phyloP scores from a whole-genome alignment of 2,329 filamentous ascomycete species.

The Xylaria sp. region DNA sequence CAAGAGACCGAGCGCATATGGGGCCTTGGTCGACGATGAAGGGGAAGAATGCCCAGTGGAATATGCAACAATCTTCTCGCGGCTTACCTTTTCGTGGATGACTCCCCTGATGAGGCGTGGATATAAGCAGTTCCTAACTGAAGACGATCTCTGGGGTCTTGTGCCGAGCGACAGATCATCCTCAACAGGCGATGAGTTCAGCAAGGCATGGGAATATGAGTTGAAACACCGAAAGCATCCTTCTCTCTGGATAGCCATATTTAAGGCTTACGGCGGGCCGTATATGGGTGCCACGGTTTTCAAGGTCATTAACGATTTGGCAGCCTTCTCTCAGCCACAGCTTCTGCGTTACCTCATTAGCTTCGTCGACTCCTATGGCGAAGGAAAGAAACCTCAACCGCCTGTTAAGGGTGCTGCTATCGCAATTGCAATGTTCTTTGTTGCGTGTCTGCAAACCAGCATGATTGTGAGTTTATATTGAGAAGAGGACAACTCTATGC shows the following conservation, averaged over 20 bases:
- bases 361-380: conserved; percentile 78
- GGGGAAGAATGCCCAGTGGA: conserved; percentile 71
- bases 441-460: conserved; percentile 83
- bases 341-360: conserved; percentile 80
- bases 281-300: conserved; percentile 82
- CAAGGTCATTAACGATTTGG: conserved; percentile 83
- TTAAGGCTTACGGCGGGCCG: conserved; percentile 81
- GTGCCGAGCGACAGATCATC: conserved; percentile 78
- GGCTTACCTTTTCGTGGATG: conserved; percentile 97
- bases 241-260: conserved; percentile 84
- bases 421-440: conserved; percentile 86
- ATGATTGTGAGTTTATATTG: conserved; percentile 58
- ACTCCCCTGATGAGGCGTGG: conserved; percentile 96
- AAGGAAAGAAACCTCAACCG: conserved; percentile 67
- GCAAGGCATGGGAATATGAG: conserved; percentile 76
- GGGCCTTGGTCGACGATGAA: conserved; percentile 58
- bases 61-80: conserved; percentile 91
- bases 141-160: conserved; percentile 94
- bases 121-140: conserved; percentile 87
- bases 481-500: neutral
- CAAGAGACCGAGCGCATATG: conserved; percentile 69
- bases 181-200: conserved; percentile 70
- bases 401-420: conserved; percentile 84
- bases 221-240: conserved; percentile 69
- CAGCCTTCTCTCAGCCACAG: conserved; percentile 91